Percentiles rank a stretch among this genome's conserved stretches.
These are phyloP conservation scores for Lasiodiplodia citricola DNA, from an alignment of 2,329 filamentous ascomycete species.

Conservation along the genomic window DNA sequence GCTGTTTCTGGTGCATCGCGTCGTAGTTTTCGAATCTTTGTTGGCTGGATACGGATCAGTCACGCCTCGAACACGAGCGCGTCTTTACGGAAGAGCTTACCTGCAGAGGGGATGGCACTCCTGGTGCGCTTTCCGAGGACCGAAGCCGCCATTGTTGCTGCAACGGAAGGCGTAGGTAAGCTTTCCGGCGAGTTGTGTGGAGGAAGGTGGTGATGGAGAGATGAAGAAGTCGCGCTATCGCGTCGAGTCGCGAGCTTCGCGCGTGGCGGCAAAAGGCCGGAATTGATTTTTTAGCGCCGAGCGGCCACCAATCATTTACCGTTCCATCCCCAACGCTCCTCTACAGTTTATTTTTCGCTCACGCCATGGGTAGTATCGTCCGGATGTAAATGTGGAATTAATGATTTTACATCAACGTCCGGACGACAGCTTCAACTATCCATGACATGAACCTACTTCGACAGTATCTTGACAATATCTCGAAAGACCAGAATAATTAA, in stretches of 20 bases:
- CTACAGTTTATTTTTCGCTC: too few species aligned
- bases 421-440: too few species aligned
- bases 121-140: conserved; percentile 48
- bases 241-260: conserved; percentile 14
- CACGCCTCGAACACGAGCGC: conserved; percentile 32
- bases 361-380: too few species aligned
- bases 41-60: conserved; percentile 10
- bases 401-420: too few species aligned
- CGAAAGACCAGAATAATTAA: too few species aligned
- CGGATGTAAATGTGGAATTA: too few species aligned
- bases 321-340: too few species aligned
- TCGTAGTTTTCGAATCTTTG: conserved; percentile 12
- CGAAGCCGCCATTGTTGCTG: conserved; percentile 38
- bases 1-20: conserved; percentile 47
- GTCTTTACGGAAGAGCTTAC: conserved; percentile 32
- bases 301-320: background rate
- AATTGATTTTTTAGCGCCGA: conserved; percentile 6
- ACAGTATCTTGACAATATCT: too few species aligned
- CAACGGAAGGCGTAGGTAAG: background rate
- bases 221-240: conserved; percentile 20
- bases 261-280: conserved; percentile 2
- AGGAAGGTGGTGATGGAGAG: conserved; percentile 16
- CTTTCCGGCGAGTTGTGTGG: background rate
- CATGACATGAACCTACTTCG: too few species aligned
- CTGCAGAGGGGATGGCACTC: conserved; percentile 35